These are phyloP conservation scores for Talaromyces trachyspermus DNA, from an alignment of 495 filamentous ascomycete species.

Conservation along the genomic window DNA sequence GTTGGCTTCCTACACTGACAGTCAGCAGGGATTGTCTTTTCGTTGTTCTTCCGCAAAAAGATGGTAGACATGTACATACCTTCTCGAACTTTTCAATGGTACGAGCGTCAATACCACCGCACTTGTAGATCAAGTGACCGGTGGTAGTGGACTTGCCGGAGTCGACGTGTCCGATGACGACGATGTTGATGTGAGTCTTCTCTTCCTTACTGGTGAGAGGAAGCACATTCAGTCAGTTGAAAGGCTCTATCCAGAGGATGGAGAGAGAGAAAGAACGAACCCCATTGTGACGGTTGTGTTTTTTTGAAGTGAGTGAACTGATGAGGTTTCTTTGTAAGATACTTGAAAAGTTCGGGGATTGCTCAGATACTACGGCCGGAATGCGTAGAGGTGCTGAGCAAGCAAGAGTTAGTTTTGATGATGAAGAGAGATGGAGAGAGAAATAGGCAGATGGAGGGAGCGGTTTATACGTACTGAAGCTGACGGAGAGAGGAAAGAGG, in stretches of 20 bases:
- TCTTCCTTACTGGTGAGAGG: constrained; percentile 62
- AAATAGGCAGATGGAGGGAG: constrained; percentile 19
- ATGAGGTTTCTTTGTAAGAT: constrained; percentile 40
- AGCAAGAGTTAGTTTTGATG: constrained; percentile 28
- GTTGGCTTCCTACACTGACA: constrained; percentile 72
- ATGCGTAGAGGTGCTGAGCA: constrained; percentile 46
- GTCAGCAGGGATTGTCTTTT: constrained; percentile 39
- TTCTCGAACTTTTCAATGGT: constrained; percentile 99
- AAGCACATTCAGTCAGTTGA: constrained; percentile 11
- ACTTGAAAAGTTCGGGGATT: constrained; percentile 33
- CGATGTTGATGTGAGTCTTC: constrained; percentile 89
- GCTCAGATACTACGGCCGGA: constrained; percentile 46
- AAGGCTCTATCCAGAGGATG: constrained; percentile 1
- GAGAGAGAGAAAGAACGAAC: constrained; percentile 25
- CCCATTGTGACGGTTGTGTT: constrained; percentile 43
- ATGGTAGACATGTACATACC: constrained; percentile 45
- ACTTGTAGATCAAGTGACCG: constrained; percentile 99
- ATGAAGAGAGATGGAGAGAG: constrained; percentile 10
- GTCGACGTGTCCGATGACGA: constrained; percentile 99
- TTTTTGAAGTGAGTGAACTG: constrained; percentile 22
- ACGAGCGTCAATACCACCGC: constrained; percentile 99
- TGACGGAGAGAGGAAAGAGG: constrained; percentile 33
- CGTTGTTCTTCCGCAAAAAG: constrained; percentile 1
- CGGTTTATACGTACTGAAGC: constrained; percentile 45
- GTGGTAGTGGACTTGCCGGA: constrained; percentile 99